Conservation (phyloP, 2,329 filamentous ascomycete species). For the Mycosphaerella sp. region DNA sequence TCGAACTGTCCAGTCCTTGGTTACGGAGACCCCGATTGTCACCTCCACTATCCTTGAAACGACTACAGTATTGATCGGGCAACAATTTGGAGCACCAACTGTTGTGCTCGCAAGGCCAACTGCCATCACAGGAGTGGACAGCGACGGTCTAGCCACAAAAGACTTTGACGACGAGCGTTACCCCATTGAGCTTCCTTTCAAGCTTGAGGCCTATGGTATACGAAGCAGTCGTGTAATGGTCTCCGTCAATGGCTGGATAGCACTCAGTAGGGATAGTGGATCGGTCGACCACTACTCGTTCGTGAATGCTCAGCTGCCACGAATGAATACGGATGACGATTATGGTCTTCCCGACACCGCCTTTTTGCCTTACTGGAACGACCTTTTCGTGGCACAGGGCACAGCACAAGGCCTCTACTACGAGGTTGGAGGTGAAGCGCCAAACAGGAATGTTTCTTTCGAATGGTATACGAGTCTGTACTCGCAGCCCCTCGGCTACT, state of each 20-base stretch:
- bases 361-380: constrained; percentile 21
- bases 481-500: constrained; percentile 3
- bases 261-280: constrained; percentile 1
- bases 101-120: constrained; percentile 5
- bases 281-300: constrained; percentile 4
- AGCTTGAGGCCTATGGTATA: neutral
- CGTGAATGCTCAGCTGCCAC: constrained; percentile 4
- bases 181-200: constrained; percentile 1
- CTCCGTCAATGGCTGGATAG: constrained; percentile 8
- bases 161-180: constrained; percentile 6
- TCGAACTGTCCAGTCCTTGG: neutral
- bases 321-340: constrained; percentile 5
- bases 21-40: neutral
- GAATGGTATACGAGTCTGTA: constrained; percentile 20
- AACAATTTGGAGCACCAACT: constrained; percentile 3
- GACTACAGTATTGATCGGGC: constrained; percentile 6
- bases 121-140: neutral
- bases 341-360: constrained; percentile 6
- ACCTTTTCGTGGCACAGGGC: constrained; percentile 18
- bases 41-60: constrained; percentile 1
- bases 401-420: constrained; percentile 22
- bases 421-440: constrained; percentile 7
- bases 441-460: constrained; percentile 12
- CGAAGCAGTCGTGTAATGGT: neutral
- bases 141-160: neutral